Evolutionary conservation across 2,329 filamentous ascomycete species (phyloP), one percentile per base, ranked within the genome.

Genomic region (Metarhizium sp.): DNA sequence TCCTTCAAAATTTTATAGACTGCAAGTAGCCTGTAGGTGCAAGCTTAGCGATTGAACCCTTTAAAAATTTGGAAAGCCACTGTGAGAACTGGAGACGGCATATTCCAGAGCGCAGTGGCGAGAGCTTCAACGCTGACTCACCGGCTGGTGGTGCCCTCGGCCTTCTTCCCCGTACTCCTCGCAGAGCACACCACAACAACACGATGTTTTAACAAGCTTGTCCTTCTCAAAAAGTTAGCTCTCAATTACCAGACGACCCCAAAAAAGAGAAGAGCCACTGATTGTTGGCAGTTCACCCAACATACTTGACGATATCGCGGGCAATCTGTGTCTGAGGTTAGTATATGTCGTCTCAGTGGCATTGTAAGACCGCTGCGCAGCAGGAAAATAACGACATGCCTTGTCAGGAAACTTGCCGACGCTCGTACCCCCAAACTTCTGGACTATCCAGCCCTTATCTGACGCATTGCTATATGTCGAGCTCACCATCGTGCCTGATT

Each of bases 121-220:
- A 13, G 25, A 29, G 45, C 10, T 6, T 30, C 14, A 8, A 38
- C 16, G 38, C 14, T 50, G 69, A 80, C 86, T 82, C 75, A 92
- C 88, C 91, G 84, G 73, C 95, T 97, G 42, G 94, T 99, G 57
- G 94, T 99, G 59, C 94, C 94, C 64, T 95, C 90, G 54, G 86
- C 83, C 75, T 99, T 99, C 69, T 92, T 95, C 59, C 90, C 92
- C 58, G 89, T 94, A 73, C 91, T 96, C 69, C 94, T 81, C 46
- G 94, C 94, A 58, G 94, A 99, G 74, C 94, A 99, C 56, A 99
- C 92, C 56, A 99, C 87, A 55, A 91, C 92, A 60, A 96, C 85
- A 70, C 86, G 86, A 67, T 90, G 85, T 56, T 82, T 75, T 54
- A 76, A 75, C 55, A 95, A 73, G 67, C 78, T 72, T 59, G 71